These are phyloP conservation scores for Tanacetum coccineum DNA, from an alignment of 129 eudicot genomes.

Conservation along the genomic window DNA sequence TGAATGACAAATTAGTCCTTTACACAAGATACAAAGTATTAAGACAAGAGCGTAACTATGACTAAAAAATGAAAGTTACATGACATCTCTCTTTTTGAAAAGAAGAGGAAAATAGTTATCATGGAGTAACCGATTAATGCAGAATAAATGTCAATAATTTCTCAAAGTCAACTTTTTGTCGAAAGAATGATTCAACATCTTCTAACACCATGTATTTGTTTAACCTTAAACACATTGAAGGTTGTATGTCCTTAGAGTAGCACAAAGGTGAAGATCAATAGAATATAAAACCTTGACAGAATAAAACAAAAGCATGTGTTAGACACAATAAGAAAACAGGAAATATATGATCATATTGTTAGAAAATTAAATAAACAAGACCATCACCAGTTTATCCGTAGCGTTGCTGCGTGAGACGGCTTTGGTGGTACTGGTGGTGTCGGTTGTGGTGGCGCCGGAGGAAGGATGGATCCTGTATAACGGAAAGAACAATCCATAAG, in stretches of 20 bases:
- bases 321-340: background rate
- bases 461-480: conserved; percentile 37
- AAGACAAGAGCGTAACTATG: background rate
- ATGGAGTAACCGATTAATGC: background rate
- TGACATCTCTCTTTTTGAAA: background rate
- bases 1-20: conserved; percentile 1
- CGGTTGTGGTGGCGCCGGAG: conserved; percentile 39
- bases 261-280: conserved; percentile 24
- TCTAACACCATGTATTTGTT: conserved; percentile 4
- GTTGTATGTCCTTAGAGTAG: conserved; percentile 23
- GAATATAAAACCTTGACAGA: conserved; percentile 32
- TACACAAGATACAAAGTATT: background rate
- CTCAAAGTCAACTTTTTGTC: background rate
- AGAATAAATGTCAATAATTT: background rate
- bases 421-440: conserved; percentile 34
- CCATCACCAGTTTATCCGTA: conserved; percentile 25
- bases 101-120: background rate
- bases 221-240: conserved; percentile 19
- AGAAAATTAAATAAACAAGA: conserved; percentile 1
- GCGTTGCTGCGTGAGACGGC: conserved; percentile 24
- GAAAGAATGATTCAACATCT: conserved; percentile 16
- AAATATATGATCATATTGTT: background rate
- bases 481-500: background rate
- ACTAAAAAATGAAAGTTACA: background rate
- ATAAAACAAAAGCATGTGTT: background rate